phyloP scores from a whole-genome alignment of 2,329 filamentous ascomycete species.

The Eutypa lata region DNA sequence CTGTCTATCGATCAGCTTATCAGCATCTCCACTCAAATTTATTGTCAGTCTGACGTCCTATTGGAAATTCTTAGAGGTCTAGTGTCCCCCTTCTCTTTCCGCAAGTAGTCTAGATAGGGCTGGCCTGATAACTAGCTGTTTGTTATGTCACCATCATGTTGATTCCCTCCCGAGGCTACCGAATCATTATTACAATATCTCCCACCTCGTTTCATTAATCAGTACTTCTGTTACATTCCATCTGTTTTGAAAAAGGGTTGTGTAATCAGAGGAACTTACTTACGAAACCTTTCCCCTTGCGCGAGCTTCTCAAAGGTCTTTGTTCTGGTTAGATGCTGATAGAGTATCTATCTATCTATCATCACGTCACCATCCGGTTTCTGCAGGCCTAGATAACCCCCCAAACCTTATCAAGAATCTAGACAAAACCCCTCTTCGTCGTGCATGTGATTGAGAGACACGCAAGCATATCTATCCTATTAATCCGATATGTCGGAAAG shows the following conservation, averaged over 20 bases:
- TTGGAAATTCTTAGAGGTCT: neutral
- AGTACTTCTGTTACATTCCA: no score
- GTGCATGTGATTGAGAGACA: no score
- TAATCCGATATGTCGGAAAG: conserved; percentile 22
- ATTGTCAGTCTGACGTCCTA: neutral
- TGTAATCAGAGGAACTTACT: no score
- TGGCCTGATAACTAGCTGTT: neutral
- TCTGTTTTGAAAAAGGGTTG: no score
- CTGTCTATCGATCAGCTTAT: neutral
- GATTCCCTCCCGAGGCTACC: neutral
- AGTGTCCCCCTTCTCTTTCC: neutral
- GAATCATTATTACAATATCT: neutral
- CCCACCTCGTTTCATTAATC: neutral
- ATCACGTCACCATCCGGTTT: neutral
- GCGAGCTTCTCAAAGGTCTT: no score
- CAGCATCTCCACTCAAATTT: neutral
- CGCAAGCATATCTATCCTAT: neutral
- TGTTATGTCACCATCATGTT: neutral
- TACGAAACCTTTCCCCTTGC: no score
- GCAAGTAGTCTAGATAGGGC: neutral
- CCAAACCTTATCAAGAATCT: no score
- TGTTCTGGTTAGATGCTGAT: no score
- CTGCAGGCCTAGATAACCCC: neutral
- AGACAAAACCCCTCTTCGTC: no score
- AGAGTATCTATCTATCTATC: neutral